A percentile compares a stretch with the other conserved stretches of the same genome.
Conservation (phyloP, 345 rosid species). For the Trapa incisa region DNA sequence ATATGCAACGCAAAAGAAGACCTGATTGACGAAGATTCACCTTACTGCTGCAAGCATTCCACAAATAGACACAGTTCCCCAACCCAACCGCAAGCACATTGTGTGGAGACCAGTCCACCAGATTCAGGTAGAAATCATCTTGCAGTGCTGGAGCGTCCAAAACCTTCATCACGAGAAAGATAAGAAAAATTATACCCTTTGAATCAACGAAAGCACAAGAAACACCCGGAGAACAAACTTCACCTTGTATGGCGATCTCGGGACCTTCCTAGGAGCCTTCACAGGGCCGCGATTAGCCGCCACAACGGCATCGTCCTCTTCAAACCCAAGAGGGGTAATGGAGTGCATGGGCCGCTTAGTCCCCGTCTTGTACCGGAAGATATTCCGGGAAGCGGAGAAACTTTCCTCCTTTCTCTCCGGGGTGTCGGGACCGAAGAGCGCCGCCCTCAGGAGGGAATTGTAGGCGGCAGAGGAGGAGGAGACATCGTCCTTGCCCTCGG, state of each 20-base stretch:
- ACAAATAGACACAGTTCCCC: conserved; percentile 88
- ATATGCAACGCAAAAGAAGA: background rate
- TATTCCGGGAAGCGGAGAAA: conserved; percentile 32
- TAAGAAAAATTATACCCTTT: background rate
- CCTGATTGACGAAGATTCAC: conserved; percentile 22
- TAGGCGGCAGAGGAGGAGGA: conserved; percentile 48
- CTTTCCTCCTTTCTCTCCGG: conserved; percentile 52
- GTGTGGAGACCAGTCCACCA: conserved; percentile 95
- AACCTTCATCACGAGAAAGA: conserved; percentile 30
- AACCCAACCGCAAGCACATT: conserved; percentile 91
- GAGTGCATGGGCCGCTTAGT: conserved; percentile 58
- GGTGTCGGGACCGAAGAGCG: conserved; percentile 73
- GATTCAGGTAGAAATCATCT: conserved; percentile 96
- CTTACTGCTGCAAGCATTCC: conserved; percentile 99
- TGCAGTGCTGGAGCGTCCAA: conserved; percentile 98
- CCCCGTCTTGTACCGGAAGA: conserved; percentile 79
- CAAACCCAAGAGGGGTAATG: conserved; percentile 59
- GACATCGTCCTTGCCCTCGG: conserved; percentile 52
- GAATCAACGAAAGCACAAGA: background rate
- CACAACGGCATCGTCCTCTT: conserved; percentile 44
- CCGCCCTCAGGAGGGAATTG: conserved; percentile 45
- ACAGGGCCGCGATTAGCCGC: conserved; percentile 36
- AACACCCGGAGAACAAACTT: background rate
- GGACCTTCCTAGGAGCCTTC: conserved; percentile 78
- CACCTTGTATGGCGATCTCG: conserved; percentile 86